Percentiles rank a stretch among this genome's conserved stretches.
phyloP scores from a whole-genome alignment of 257 asterid genomes.

The Misopates orontium region DNA sequence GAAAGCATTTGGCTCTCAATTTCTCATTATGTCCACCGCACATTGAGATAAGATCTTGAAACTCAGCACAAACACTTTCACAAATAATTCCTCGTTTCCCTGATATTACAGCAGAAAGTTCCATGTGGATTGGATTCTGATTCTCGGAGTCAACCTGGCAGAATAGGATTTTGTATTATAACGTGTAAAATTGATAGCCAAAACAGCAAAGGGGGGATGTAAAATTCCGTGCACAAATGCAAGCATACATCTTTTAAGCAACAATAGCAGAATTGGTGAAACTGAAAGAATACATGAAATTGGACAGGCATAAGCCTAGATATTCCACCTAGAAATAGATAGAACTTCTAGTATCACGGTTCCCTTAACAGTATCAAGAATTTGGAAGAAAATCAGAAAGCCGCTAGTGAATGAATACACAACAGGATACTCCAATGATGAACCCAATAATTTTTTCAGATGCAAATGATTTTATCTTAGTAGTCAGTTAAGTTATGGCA shows the following conservation, averaged over 20 bases:
- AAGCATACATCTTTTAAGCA: slow-evolving; percentile 5
- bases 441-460: no score
- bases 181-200: slow-evolving; percentile 3
- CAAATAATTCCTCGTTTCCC: slow-evolving; percentile 79
- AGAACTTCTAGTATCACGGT: slow-evolving; percentile 3
- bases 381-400: not conserved
- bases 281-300: not conserved
- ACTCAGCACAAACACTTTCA: slow-evolving; percentile 72
- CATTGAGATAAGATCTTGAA: slow-evolving; percentile 77
- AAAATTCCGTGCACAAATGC: slow-evolving; percentile 15
- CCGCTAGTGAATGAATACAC: not conserved
- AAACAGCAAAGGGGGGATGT: slow-evolving; percentile 6
- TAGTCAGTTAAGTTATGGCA: no score
- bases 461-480: no score
- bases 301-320: not conserved
- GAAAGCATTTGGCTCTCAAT: slow-evolving; percentile 62
- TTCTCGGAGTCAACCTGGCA: slow-evolving; percentile 72
- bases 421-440: no score
- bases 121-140: slow-evolving; percentile 59
- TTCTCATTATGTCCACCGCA: slow-evolving; percentile 92
- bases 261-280: slow-evolving; percentile 5
- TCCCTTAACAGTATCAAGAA: not conserved
- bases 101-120: slow-evolving; percentile 41
- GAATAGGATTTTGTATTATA: slow-evolving; percentile 25
- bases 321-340: not conserved